Percentiles rank a stretch among this genome's conserved stretches.
These are phyloP conservation scores for Raddia guianensis DNA, from an alignment of 176 grass and related monocot genomes.

Conservation along the genomic window DNA sequence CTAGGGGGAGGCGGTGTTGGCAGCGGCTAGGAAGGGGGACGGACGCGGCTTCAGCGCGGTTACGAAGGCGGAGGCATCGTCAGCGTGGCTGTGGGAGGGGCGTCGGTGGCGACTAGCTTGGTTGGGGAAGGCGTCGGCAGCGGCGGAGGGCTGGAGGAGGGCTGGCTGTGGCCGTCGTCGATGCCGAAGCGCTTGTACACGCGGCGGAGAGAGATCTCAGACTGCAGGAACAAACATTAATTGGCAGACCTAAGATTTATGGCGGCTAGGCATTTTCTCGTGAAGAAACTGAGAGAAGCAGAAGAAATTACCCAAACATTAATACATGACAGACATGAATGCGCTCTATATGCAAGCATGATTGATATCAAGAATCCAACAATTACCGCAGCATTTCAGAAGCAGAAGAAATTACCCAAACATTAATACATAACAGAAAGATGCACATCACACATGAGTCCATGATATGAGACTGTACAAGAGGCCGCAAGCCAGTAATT, in stretches of 20 bases:
- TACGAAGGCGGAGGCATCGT: too few species aligned
- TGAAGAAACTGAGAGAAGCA: background rate
- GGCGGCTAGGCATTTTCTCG: background rate
- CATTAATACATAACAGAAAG: too few species aligned
- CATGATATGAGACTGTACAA: background rate
- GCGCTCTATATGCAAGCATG: background rate
- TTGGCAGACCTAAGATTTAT: constrained; percentile 20
- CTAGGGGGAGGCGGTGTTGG: too few species aligned
- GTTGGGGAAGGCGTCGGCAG: too few species aligned
- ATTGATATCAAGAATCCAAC: background rate
- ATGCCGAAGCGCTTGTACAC: constrained; percentile 94
- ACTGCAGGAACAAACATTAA: constrained; percentile 44
- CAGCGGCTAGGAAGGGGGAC: too few species aligned
- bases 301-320: background rate
- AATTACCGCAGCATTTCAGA: background rate
- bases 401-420: constrained; percentile 19
- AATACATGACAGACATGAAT: background rate
- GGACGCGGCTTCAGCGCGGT: too few species aligned
- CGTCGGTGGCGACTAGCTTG: too few species aligned
- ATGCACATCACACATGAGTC: too few species aligned
- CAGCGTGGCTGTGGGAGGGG: too few species aligned
- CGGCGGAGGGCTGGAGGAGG: constrained; percentile 20
- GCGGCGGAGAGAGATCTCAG: constrained; percentile 89
- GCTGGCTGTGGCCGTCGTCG: constrained; percentile 55
- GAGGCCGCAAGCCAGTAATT: background rate